Evolutionary conservation across 164 flowering plant species (phyloP), one percentile per base, ranked within the genome.

Genomic region (Vitis rupestris): DNA sequence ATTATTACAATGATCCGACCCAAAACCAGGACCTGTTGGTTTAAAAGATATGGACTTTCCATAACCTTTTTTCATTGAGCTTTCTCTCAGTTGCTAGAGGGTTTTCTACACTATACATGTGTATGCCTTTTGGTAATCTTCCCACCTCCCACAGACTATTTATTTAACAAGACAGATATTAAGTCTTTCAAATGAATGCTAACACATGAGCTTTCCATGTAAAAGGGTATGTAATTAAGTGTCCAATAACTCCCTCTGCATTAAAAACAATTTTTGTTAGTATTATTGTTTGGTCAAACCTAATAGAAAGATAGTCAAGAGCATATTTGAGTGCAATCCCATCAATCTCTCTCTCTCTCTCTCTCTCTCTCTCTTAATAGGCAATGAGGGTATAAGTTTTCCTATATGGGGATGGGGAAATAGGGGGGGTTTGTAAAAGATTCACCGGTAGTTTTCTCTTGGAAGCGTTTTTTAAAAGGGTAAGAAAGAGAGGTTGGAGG

Each of bases 321-420:
- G 80, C 78, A 77, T 72, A 76, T 80, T 76, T 76, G 79, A 76
- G 75, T 79, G 82, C 80, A 74, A 73, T 73, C 77, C 77, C 64
- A 70, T 76, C 79, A 54, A 11, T 13, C 55, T 19, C 64, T 61
- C 57, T 30, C 56, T 37, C 58, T 37, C 64, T 50, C 74, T 63
- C 66, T 66, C 27, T 23, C 27, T 23, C 27, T 23, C 27, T 19
- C 23, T 19, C 23, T 19, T 19, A 1, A 23, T 23, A 23, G 27
- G 27, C 27, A 23, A 23, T 23, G 27, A 23, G 27, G 27, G 27
- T 23, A 23, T 23, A 23, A 23, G 27, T 66, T 50, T 37, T 64
- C 30, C 8, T n/a, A 55, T 59, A 54, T 48, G 16, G 23, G 56
- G 23, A 27, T 27, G 48, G 50, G 8, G 2, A 49, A 37, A 37